Evolutionary conservation across 1,139 yeast genomes (phyloP).

Genomic region (Sugiyamaella pinicola): DNA sequence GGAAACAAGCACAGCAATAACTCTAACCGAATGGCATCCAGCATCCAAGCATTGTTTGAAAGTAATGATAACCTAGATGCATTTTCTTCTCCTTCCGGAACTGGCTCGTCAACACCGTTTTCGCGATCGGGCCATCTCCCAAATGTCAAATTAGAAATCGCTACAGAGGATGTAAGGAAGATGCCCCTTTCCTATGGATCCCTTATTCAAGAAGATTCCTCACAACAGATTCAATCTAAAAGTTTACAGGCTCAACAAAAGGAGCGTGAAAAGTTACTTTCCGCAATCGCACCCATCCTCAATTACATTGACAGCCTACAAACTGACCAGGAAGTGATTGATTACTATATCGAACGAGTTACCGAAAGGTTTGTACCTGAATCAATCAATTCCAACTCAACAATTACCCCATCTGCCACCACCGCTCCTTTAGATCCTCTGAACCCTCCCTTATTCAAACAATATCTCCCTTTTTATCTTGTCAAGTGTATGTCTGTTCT

Average conservation of each 20-base stretch:
- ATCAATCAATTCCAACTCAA: slow-evolving; percentile 4
- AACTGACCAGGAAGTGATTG: slow-evolving; percentile 36
- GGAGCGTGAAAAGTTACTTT: slow-evolving; percentile 18
- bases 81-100: not conserved
- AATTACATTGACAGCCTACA: slow-evolving; percentile 34
- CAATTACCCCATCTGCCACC: not conserved
- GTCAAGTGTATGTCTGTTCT: slow-evolving; percentile 37
- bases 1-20: not conserved
- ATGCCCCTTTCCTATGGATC: slow-evolving; percentile 31
- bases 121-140: slow-evolving; percentile 8
- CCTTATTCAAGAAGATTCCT: slow-evolving; percentile 20
- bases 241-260: slow-evolving; percentile 14
- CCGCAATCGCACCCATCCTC: slow-evolving; percentile 29
- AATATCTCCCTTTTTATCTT: slow-evolving; percentile 28
- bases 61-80: slow-evolving; percentile 7
- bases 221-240: slow-evolving; percentile 10
- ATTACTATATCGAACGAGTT: slow-evolving; percentile 33
- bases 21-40: slow-evolving; percentile 14
- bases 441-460: slow-evolving; percentile 27
- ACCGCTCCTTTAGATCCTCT: slow-evolving; percentile 17
- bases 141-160: slow-evolving; percentile 29
- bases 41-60: slow-evolving; percentile 35
- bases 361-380: slow-evolving; percentile 24
- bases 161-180: slow-evolving; percentile 30
- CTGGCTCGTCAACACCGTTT: not conserved